Base-by-base conservation (phyloP, 345 rosid species). In the Sisymbrium altissimum region DNA sequence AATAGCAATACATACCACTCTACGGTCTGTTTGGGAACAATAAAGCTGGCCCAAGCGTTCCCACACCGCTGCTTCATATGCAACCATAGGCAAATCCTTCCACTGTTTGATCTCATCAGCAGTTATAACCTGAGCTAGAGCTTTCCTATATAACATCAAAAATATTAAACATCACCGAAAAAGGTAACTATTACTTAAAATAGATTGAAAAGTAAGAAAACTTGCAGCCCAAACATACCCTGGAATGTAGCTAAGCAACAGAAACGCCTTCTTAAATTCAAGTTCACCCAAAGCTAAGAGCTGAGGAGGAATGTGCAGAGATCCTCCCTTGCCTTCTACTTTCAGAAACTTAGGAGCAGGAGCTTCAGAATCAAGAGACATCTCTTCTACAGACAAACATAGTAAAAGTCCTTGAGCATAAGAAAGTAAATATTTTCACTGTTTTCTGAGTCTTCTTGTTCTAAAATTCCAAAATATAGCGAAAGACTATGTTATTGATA, bases 191-290 rank as follows among this genome's bases (percentile, higher is more conserved):
- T 33, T 6, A 33, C 9, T 33, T 33, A 7, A 33, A 33, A n/a
- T n/a, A n/a, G n/a, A n/a, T n/a, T n/a, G n/a, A n/a, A 7, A 33
- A 27, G 17, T 7, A 6, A 1, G 13, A 40, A 65, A 25, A 54
- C 11, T 6, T 39, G 23, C 38, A 17, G 9, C 32, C 2, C 0
- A 43, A 66, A 83, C 85, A 77, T 62, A 91, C 95, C 64, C 80
- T 10, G 84, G 90, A 25, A 82, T 74, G 64, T 89, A 91, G 78
- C 65, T 86, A 27, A 87, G 67, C 7, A 91, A 68, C 2, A 89
- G 77, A 71, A 91, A 91, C 7, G 78, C 81, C 55, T 86, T 89
- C 8, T 84, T 70, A 30, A 87, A 89, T 54, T 91, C 93, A 1
- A 89, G 86, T 38, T 85, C 87, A 8, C 84, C 79, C 53, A 89